Base-by-base conservation (phyloP, 768 basidiomycete species). In the Amanita subjunquillea region DNA sequence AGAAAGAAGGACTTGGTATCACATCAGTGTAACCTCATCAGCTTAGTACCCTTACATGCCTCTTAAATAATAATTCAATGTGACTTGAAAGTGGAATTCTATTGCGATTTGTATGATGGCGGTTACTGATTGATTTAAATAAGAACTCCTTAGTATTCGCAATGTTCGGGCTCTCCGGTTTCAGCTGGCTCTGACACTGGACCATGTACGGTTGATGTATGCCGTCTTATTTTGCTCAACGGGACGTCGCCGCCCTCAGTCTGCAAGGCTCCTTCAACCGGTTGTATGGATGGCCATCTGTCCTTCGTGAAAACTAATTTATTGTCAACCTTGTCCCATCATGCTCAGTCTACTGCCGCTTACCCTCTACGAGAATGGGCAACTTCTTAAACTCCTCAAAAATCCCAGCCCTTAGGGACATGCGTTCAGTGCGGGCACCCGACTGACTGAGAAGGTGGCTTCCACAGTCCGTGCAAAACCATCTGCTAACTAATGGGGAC, bases 391-490 rank as follows among this genome's bases (percentile, higher is more conserved):
- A 45, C 25, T 34, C 51, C 2, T 45, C 51, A 25, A 53, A 46
- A 25, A 37, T 53, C 6, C 44, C 51, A 13, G 44, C 42, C 17
- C 15, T 44, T 13, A 53, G 34, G 20, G 15, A n/a, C 25, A 22
- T 25, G 13, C 50, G 30, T 15, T 43, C 40, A n/a, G 38, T 12
- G n/a, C 43, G 20, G 10, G 32, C n/a, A 10, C 23, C 22, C n/a
- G 36, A 39, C 10, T 39, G 36, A 10, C 48, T 39, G 32, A 4
- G 7, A 10, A 53, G 42, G 1, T 53, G 51, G 37, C 51, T 53
- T 27, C 51, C 51, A 23, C 51, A 53, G 0, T 34, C 44, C 2
- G 22, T 30, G 43, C 51, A 53, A 32, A 53, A 53, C 43, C 42
- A 45, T 25, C 51, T 30, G n/a, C 27, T 53, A 17, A 46, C 51